These are phyloP conservation scores for Paratinospora sagittata DNA, from an alignment of 164 flowering plant genomes.

Conservation along the genomic window DNA sequence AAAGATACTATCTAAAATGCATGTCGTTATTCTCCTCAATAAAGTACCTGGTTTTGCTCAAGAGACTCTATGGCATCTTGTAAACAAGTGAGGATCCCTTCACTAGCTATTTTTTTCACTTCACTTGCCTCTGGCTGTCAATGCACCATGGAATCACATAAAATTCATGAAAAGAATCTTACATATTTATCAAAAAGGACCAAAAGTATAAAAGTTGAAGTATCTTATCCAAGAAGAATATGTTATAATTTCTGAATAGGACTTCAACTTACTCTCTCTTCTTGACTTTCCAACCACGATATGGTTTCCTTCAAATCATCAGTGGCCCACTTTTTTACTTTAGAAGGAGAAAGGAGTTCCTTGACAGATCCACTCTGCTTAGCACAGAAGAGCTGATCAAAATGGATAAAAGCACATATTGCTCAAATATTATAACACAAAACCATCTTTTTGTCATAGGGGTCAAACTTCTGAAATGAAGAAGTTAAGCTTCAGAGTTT, in stretches of 20 bases:
- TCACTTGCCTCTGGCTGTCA: constrained; percentile 79
- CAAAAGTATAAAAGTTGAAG: neutral
- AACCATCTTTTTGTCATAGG: neutral
- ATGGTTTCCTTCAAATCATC: constrained; percentile 68
- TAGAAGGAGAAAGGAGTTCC: constrained; percentile 41
- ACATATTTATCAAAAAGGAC: neutral
- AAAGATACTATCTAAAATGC: neutral
- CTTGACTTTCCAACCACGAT: constrained; percentile 80
- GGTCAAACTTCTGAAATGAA: too few species aligned
- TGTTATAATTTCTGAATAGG: neutral
- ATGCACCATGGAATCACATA: neutral
- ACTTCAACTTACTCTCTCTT: constrained; percentile 61
- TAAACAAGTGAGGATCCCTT: constrained; percentile 83
- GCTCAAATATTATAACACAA: neutral
- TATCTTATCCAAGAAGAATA: neutral
- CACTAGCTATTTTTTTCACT: constrained; percentile 68
- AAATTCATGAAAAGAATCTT: neutral
- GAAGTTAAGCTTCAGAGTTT: neutral
- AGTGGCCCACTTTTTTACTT: constrained; percentile 71
- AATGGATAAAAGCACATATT: neutral
- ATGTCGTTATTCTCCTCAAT: neutral
- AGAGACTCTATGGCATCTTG: constrained; percentile 87
- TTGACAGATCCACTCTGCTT: constrained; percentile 31
- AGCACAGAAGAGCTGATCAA: constrained; percentile 3
- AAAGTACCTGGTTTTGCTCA: constrained; percentile 61